Evolutionary conservation across 495 filamentous ascomycete species (phyloP), one percentile per base, ranked within the genome.

Genomic region (Daldinia caldariorum): DNA sequence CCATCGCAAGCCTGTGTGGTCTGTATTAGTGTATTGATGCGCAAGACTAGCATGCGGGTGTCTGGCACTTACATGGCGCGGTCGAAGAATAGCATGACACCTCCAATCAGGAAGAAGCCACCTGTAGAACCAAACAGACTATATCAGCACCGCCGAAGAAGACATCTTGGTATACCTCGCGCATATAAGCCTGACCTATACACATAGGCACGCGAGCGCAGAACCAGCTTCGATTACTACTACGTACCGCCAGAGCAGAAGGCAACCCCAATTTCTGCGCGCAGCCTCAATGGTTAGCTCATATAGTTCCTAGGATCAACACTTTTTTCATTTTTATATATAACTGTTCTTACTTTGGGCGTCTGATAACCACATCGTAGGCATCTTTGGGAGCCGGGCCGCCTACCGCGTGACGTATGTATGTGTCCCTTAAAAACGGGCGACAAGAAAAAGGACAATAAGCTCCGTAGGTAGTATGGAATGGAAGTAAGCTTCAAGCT

Each of bases 11-110:
- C 86, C 88, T 91, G 70, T 39, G n/a, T 58, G 5, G 2, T 60
- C 29, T 51, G 53, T 35, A 41, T 58, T 45, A 62, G 55, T 61
- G 35, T 55, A 32, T 20, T 26, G 31, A 16, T 12, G 32, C 53
- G 32, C 31, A 56, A 37, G 29, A 35, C 16, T 4, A 29, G 32
- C 14, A 16, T 4, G 51, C 14, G 29, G 51, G 34, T 4, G 91
- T 1, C 5, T 10, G 9, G 34, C 88, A 88, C 86, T 83, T 87
- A 82, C 93, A 98, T 91, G 71, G 95, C 92, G 63, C 96, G 89
- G 80, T 99, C 95, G 79, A 98, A 99, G 83, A 99, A 97, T 82
- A 99, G 88, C 69, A 98, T 79, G 4, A 98, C 91, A 57, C 95
- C 95, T 65, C 93, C 92, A 76, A 97, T 83, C 51, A 99, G 87